These are phyloP conservation scores for Fusarium udum DNA, from an alignment of 2,329 filamentous ascomycete genomes.

Conservation along the genomic window DNA sequence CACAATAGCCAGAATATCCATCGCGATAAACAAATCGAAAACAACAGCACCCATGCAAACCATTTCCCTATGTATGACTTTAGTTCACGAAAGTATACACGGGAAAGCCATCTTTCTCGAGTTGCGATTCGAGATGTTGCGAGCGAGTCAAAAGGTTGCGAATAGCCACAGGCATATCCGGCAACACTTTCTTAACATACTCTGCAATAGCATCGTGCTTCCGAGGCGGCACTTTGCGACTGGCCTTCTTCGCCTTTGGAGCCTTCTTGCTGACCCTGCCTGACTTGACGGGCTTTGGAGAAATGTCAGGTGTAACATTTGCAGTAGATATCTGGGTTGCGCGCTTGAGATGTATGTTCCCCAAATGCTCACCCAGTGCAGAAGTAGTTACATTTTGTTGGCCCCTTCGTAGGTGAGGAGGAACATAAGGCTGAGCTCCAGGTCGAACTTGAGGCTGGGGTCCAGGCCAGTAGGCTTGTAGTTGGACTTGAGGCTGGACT, in stretches of 20 bases:
- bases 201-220: neutral
- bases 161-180: slow-evolving; percentile 33
- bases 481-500: neutral
- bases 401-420: neutral
- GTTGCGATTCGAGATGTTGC: slow-evolving; percentile 15
- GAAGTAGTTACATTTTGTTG: neutral
- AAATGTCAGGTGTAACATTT: neutral
- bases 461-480: neutral
- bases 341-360: slow-evolving; percentile 6
- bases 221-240: neutral
- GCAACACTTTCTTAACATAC: neutral
- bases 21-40: neutral
- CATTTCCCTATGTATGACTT: neutral
- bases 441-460: neutral
- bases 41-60: neutral
- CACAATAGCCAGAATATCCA: neutral
- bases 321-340: neutral
- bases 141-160: slow-evolving; percentile 30
- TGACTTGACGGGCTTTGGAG: neutral
- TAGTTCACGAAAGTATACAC: neutral
- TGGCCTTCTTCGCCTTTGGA: neutral
- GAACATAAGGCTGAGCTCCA: neutral
- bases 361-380: neutral
- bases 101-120: slow-evolving; percentile 8
- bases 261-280: slow-evolving; percentile 12